A percentile compares a stretch with the other conserved stretches of the same genome.
These are phyloP conservation scores for Quercus parvula DNA, from an alignment of 306 rosid species.

Conservation along the genomic window DNA sequence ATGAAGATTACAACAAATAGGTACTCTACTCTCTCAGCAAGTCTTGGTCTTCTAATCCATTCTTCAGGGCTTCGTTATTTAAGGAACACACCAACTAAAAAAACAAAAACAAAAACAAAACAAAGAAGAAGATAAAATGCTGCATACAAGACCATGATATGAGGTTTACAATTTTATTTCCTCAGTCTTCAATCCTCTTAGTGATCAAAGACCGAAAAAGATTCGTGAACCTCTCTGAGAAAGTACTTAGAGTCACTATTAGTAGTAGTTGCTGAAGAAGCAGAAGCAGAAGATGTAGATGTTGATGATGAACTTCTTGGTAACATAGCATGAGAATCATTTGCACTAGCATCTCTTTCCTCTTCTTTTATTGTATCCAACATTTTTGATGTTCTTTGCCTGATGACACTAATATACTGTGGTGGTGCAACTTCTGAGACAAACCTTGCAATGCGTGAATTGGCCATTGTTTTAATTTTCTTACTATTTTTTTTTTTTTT, in stretches of 20 bases:
- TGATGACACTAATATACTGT: slow-evolving; percentile 75
- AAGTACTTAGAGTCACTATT: slow-evolving; percentile 21
- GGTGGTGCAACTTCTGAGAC: slow-evolving; percentile 94
- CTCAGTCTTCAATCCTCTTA: background rate
- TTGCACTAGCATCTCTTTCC: slow-evolving; percentile 48
- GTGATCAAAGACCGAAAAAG: slow-evolving; percentile 26
- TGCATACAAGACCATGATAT: background rate
- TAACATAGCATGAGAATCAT: slow-evolving; percentile 9
- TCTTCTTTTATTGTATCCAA: slow-evolving; percentile 88
- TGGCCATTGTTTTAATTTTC: slow-evolving; percentile 47
- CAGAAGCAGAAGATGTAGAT: slow-evolving; percentile 1
- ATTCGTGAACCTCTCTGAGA: slow-evolving; percentile 20
- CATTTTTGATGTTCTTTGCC: slow-evolving; percentile 72
- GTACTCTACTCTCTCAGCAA: background rate
- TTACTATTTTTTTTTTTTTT: background rate
- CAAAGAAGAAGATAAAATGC: background rate
- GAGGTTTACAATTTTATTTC: background rate
- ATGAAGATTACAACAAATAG: background rate
- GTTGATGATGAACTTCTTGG: slow-evolving; percentile 6
- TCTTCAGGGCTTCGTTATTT: background rate
- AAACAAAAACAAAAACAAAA: background rate
- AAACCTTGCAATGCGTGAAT: slow-evolving; percentile 69
- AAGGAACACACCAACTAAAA: background rate
- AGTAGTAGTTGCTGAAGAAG: slow-evolving; percentile 5
- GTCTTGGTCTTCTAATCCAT: background rate